Evolutionary conservation across 2,329 filamentous ascomycete species (phyloP), one percentile per base, ranked within the genome.

Genomic region (Sclerotinia minor): DNA sequence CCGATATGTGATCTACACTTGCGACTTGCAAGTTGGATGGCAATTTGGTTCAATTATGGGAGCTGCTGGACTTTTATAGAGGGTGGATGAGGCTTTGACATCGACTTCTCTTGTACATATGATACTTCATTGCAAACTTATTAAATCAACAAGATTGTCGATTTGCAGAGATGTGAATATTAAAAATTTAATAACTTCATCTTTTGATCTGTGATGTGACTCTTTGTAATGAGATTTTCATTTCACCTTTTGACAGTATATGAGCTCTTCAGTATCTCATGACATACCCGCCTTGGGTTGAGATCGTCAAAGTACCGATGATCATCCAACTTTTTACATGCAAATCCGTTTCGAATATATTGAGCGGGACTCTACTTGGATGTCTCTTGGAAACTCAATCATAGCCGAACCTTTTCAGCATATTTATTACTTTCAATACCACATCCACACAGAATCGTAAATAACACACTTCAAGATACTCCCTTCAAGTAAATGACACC

Each of bases 1-100:
- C 70, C 67, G 19, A 66, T 24, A 52, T 68, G 69, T 69, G 58
- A 61, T 72, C 66, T 73, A 66, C 68, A 72, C 69, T 72, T 71
- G 74, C 69, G 55, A 29, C 4, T 13, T 71, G 67, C 63, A 64
- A 68, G 68, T 67, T 70, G 26, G 65, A 68, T 55, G 68, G 35
- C 47, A 47, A 53, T 54, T 41, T 49, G 54, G 35, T 60, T 57
- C 29, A 50, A 60, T 47, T 19, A 54, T 44, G 65, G 65, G 47
- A 67, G 65, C 65, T 63, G 65, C 59, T 49, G 45, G 29, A 50
- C 19, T 63, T 63, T 67, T 67, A 57, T 58, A 70, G 70, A 53
- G 65, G 44, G 29, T 58, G 64, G 64, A 65, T 65, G 64, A 47
- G 57, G 65, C 65, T 67, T 66, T 66, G 64, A 50, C 54, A 52